Evolutionary conservation across 179 eudicot species (phyloP).

Genomic region (Nepenthes alata): DNA sequence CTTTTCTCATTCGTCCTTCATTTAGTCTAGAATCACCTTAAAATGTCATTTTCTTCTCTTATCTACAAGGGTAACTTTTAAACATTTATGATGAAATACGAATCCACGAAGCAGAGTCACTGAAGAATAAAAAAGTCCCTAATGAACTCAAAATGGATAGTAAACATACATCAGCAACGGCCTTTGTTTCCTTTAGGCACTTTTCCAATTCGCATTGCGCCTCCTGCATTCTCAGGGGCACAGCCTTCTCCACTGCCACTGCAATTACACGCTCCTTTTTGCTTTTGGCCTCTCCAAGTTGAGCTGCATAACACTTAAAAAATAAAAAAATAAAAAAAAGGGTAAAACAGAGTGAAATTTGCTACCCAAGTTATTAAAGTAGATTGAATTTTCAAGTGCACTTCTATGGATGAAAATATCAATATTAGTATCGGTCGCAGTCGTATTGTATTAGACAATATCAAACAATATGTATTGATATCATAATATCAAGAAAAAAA

Average conservation of each 20-base stretch:
- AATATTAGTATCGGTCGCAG: too few species aligned
- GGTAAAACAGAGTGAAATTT: neutral
- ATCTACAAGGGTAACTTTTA: too few species aligned
- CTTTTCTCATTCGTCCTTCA: too few species aligned
- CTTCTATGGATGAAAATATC: too few species aligned
- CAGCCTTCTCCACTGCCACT: conserved; percentile 49
- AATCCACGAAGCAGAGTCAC: too few species aligned
- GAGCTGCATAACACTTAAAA: conserved; percentile 65
- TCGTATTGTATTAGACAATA: too few species aligned
- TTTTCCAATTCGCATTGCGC: conserved; percentile 40
- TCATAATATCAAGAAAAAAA: too few species aligned
- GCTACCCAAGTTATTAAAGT: neutral
- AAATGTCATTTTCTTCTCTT: too few species aligned
- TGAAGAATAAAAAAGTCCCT: neutral
- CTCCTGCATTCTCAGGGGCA: conserved; percentile 41
- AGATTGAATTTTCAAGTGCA: too few species aligned
- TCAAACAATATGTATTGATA: too few species aligned
- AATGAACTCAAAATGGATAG: neutral
- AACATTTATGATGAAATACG: too few species aligned
- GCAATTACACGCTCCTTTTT: conserved; percentile 32
- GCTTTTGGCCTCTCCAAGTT: conserved; percentile 56
- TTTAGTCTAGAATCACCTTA: too few species aligned
- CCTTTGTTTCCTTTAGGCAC: conserved; percentile 35
- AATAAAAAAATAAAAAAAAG: conserved; percentile 2
- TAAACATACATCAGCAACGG: conserved; percentile 36